phyloP scores from a whole-genome alignment of 192 early-diverging fungal genomes.

The Backusella circina region DNA sequence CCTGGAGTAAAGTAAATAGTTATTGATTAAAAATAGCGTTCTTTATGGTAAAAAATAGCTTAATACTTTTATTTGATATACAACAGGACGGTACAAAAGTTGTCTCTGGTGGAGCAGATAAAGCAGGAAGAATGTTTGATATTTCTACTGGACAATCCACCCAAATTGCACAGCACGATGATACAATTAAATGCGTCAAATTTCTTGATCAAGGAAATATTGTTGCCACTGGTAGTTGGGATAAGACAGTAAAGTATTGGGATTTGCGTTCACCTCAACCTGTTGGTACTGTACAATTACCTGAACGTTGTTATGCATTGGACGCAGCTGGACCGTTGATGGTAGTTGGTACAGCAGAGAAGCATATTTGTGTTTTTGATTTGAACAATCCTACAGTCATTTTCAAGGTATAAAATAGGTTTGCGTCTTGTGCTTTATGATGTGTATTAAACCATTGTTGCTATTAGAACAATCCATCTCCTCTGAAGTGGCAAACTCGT shows the following conservation, averaged over 20 bases:
- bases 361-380: conserved; percentile 78
- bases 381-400: conserved; percentile 70
- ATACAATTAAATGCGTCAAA: conserved; percentile 76
- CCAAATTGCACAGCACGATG: conserved; percentile 88
- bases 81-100: conserved; percentile 86
- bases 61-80: not conserved
- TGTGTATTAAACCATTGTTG: not conserved
- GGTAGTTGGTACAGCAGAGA: conserved; percentile 92
- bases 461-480: conserved; percentile 40
- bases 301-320: conserved; percentile 90
- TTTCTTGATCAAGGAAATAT: conserved; percentile 74
- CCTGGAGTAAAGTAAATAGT: conserved; percentile 76
- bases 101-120: conserved; percentile 88
- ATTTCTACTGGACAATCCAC: conserved; percentile 72
- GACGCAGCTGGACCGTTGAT: conserved; percentile 76
- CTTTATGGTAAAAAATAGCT: not conserved
- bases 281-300: conserved; percentile 66
- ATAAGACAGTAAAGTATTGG: conserved; percentile 97
- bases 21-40: not conserved
- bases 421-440: not conserved
- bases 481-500: conserved; percentile 85
- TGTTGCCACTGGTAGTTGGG: conserved; percentile 91
- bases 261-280: conserved; percentile 80
- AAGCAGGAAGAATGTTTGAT: conserved; percentile 83
- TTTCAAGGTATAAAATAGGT: conserved; percentile 52